These are phyloP conservation scores for Monascus ruber DNA, from an alignment of 2,329 filamentous ascomycete genomes.

Conservation along the genomic window DNA sequence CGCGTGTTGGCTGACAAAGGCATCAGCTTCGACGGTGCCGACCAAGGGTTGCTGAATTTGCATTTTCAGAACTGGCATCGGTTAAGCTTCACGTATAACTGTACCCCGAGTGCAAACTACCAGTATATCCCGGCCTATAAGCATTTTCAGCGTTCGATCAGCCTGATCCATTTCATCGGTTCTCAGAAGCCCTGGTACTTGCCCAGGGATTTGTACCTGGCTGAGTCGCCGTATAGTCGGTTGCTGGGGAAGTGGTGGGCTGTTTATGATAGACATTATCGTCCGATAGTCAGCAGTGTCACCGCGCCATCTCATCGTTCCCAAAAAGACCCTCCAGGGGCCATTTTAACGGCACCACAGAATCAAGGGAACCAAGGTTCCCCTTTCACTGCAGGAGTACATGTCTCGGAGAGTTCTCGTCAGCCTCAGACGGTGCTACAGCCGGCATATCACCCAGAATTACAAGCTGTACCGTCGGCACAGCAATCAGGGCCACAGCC, in stretches of 20 bases:
- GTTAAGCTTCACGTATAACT: constrained; percentile 91
- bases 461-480: too few relatives aligned
- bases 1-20: constrained; percentile 72
- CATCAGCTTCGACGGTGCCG: constrained; percentile 91
- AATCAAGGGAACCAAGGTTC: background rate
- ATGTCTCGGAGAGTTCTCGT: background rate
- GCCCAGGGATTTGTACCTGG: constrained; percentile 29
- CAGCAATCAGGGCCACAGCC: too few relatives aligned
- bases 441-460: too few relatives aligned
- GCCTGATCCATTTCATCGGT: constrained; percentile 89
- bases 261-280: constrained; percentile 81
- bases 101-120: constrained; percentile 65
- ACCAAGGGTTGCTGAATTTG: constrained; percentile 91
- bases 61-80: constrained; percentile 81
- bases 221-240: constrained; percentile 55
- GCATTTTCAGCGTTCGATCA: constrained; percentile 84
- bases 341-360: background rate
- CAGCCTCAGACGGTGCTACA: too few relatives aligned
- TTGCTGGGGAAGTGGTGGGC: constrained; percentile 87
- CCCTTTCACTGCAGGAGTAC: background rate
- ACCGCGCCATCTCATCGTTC: background rate
- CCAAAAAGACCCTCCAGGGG: background rate
- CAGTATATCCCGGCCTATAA: constrained; percentile 93
- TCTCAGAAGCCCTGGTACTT: constrained; percentile 77
- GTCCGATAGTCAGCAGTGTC: constrained; percentile 22